Evolutionary conservation across 2,329 filamentous ascomycete genomes (phyloP).

Genomic region (Pestalotiopsis sp.): DNA sequence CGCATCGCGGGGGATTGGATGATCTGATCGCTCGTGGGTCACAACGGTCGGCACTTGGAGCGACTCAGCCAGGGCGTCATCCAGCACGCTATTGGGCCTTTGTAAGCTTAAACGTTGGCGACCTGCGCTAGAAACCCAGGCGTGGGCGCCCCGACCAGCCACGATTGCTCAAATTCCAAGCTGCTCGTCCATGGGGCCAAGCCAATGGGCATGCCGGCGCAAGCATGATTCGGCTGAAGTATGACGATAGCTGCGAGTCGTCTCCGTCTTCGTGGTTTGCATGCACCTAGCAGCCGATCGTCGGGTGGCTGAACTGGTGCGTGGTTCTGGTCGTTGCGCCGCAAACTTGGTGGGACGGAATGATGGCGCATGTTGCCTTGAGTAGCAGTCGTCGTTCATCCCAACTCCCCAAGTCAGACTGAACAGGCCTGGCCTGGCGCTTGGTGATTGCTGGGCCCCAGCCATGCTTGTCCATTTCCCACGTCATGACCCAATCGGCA

Average conservation of each 20-base stretch:
- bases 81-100: not conserved
- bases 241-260: too few species aligned
- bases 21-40: slow-evolving; percentile 1
- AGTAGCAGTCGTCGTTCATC: not conserved
- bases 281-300: not conserved
- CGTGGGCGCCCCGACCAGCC: not conserved
- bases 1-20: not conserved
- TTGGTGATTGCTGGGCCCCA: not conserved
- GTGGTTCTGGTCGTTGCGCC: not conserved
- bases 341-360: not conserved
- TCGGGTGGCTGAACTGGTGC: slow-evolving; percentile 4
- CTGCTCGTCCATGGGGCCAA: not conserved
- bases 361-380: not conserved
- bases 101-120: slow-evolving; percentile 7
- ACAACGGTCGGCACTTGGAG: not conserved
- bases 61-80: not conserved
- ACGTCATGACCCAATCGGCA: not conserved
- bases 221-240: too few species aligned
- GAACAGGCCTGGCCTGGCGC: not conserved
- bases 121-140: not conserved
- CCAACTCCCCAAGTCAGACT: not conserved
- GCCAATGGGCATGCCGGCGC: not conserved
- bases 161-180: not conserved
- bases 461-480: not conserved
- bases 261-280: too few species aligned